These are phyloP conservation scores for Theobroma grandiflorum DNA, from an alignment of 441 rosid species.

Conservation along the genomic window DNA sequence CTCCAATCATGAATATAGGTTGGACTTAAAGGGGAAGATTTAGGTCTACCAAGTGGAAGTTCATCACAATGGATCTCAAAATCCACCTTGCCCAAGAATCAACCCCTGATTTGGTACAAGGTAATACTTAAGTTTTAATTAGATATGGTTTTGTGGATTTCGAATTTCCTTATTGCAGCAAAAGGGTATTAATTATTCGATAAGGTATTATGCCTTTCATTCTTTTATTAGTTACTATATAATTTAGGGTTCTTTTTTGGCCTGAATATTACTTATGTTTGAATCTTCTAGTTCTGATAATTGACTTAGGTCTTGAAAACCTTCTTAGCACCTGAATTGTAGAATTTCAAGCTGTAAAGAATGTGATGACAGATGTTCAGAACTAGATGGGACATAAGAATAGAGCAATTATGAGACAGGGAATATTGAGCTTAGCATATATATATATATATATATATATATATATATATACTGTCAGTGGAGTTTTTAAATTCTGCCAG, in stretches of 20 bases:
- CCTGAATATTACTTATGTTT: not conserved
- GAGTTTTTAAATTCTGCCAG: too few relatives aligned
- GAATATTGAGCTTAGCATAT: not conserved
- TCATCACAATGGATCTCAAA: constrained; percentile 76
- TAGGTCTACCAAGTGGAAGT: constrained; percentile 67
- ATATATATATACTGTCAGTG: too few relatives aligned
- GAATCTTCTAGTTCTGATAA: not conserved
- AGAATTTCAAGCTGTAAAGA: not conserved
- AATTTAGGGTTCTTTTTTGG: not conserved
- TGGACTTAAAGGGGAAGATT: constrained; percentile 92
- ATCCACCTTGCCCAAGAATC: constrained; percentile 70
- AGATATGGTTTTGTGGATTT: not conserved
- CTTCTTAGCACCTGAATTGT: not conserved
- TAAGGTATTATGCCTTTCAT: not conserved
- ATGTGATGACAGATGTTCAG: not conserved
- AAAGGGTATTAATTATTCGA: constrained; percentile 4
- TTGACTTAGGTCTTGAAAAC: not conserved
- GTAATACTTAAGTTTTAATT: constrained; percentile 43
- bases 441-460: too few relatives aligned
- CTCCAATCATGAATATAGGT: constrained; percentile 50
- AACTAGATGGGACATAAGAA: not conserved
- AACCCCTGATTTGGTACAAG: constrained; percentile 97
- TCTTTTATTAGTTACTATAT: not conserved
- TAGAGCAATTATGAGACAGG: not conserved
- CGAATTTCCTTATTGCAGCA: not conserved